Base-by-base conservation (phyloP, 2,329 filamentous ascomycete genomes). In the Botrytis galanthina region DNA sequence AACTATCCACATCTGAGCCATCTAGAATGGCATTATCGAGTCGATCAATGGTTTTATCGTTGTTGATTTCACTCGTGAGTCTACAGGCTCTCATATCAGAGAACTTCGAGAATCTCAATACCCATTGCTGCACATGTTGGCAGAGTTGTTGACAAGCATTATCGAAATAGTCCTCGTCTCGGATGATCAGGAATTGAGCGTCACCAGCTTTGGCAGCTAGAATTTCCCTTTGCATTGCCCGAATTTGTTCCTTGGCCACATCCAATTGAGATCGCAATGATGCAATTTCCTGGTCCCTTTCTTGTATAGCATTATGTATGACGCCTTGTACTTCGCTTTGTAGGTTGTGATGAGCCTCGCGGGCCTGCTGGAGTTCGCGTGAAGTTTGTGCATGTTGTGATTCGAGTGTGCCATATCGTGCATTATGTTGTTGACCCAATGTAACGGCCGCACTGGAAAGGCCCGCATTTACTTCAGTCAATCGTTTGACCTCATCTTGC, bases 41-140 rank as follows among this genome's bases (percentile, higher is more conserved):
- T 59, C 95, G 91, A 82, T 97, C 94, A 80, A 97, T 93, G 75
- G 96, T 92, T 85, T 97, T 97, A 80, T 98, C 94, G 80, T 97
- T 93, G 73, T 92, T 91, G 80, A 99, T 90, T 81, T 98, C 93
- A 75, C 87, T 90, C 18, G 94, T 95, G 74, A 93, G 84, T 73
- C 94, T 93, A 82, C 94, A 98, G 73, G 93, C 89, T 78, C 93
- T 92, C 85, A 94, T 93, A 83, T 98, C 95, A 67, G 95, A 98
- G 83, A 97, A 96, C 82, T 98, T 98, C 78, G 95, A 98, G 86
- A 99, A 99, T 80, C 96, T 93, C 78, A 98, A 85, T 69, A 99
- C 94, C 96, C 96, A 99, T 84, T 97, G 94, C 82, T 98, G 95
- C 60, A 98, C 94, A 81, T 98, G 95, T 78, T 95, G 93, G 83